These are phyloP conservation scores for Liquidambar formosana DNA, from an alignment of 164 flowering plant species.

Conservation along the genomic window DNA sequence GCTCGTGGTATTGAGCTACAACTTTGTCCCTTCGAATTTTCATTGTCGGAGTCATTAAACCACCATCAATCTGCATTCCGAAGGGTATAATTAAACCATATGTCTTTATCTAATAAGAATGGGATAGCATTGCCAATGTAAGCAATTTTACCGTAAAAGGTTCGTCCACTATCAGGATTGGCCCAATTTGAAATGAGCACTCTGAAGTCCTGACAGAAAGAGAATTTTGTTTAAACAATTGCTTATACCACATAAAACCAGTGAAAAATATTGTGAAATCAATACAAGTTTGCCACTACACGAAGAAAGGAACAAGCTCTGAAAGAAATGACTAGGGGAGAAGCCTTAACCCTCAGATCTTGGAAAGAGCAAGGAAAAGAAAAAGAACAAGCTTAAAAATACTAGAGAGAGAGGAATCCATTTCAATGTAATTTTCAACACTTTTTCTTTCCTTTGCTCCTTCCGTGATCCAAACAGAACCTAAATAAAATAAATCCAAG, in stretches of 20 bases:
- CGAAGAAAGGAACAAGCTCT: too few relatives aligned
- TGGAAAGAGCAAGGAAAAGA: too few relatives aligned
- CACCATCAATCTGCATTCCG: conserved; percentile 75
- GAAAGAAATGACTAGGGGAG: too few relatives aligned
- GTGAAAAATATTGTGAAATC: not conserved
- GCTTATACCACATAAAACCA: not conserved
- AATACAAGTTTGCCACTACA: not conserved
- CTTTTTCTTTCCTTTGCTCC: too few relatives aligned
- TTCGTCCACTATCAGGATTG: conserved; percentile 73
- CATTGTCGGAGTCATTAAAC: conserved; percentile 93
- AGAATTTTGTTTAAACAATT: not conserved
- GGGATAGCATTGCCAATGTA: not conserved
- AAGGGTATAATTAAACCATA: not conserved
- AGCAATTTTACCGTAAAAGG: conserved; percentile 67
- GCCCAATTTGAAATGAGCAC: conserved; percentile 85
- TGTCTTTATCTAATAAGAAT: too few relatives aligned
- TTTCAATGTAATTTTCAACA: too few relatives aligned
- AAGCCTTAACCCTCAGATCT: too few relatives aligned
- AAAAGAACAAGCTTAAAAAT: too few relatives aligned
- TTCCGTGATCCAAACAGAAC: too few relatives aligned
- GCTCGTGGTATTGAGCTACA: conserved; percentile 46
- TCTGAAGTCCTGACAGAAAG: conserved; percentile 69
- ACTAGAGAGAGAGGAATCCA: too few relatives aligned
- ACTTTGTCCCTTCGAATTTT: conserved; percentile 81
- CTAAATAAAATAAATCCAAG: too few relatives aligned